A percentile compares a stretch with the other conserved stretches of the same genome.
These are phyloP conservation scores for Nasturtium officinale DNA, from an alignment of 345 rosid species.

Conservation along the genomic window DNA sequence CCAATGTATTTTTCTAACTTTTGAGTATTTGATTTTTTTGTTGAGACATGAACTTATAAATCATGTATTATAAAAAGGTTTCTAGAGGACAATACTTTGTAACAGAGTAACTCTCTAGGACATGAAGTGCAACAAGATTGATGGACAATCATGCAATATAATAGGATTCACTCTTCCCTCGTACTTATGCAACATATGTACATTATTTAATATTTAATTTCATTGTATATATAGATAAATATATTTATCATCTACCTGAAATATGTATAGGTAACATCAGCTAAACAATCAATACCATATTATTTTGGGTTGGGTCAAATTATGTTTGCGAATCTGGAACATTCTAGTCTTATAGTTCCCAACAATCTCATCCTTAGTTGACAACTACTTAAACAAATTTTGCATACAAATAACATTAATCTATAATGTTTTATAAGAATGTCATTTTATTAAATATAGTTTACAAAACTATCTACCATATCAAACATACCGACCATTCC, in stretches of 20 bases:
- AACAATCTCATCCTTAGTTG: background rate
- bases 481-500: background rate
- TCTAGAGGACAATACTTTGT: no score
- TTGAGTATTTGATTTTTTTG: no score
- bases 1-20: no score
- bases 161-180: no score
- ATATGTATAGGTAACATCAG: background rate
- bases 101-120: no score
- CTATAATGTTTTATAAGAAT: background rate
- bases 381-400: background rate
- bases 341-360: background rate
- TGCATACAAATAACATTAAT: background rate
- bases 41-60: no score
- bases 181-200: no score
- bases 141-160: no score
- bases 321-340: background rate
- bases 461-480: background rate
- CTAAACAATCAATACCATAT: background rate
- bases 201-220: no score
- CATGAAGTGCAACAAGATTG: no score
- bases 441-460: slow-evolving; percentile 19
- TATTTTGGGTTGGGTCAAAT: background rate
- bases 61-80: no score
- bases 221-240: no score
- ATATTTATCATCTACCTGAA: background rate